A percentile compares a stretch with the other conserved stretches of the same genome.
phyloP scores from a whole-genome alignment of 2,329 filamentous ascomycete genomes.

The Penicillium aurantiogriseum region DNA sequence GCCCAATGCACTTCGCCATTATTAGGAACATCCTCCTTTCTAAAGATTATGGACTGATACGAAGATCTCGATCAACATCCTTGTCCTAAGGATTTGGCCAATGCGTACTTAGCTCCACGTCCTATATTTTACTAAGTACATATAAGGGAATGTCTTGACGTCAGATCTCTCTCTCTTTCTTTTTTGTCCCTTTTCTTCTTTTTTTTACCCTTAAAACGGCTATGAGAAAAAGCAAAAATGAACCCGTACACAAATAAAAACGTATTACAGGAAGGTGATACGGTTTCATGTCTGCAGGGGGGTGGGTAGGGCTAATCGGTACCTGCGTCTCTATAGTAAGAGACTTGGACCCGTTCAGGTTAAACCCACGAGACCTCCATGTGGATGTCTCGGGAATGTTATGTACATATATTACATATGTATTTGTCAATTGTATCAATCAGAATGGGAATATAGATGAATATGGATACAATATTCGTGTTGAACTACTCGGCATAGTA shows the following conservation, averaged over 20 bases:
- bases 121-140: not conserved
- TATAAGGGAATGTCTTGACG: not conserved
- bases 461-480: not conserved
- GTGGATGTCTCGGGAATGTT: constrained; percentile 15
- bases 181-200: not conserved
- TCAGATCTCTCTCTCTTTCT: not conserved
- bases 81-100: not conserved
- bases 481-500: not conserved
- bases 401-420: too few relatives aligned
- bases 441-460: not conserved
- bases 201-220: not conserved
- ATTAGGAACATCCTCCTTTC: constrained; percentile 4
- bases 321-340: constrained; percentile 22
- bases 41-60: not conserved
- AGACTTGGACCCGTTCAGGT: constrained; percentile 5
- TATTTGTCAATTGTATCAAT: not conserved
- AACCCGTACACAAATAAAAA: not conserved
- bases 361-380: constrained; percentile 27
- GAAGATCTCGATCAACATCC: constrained; percentile 2
- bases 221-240: not conserved
- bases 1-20: constrained; percentile 20
- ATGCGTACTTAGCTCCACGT: not conserved
- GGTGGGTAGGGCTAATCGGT: constrained; percentile 5
- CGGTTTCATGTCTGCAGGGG: constrained; percentile 7
- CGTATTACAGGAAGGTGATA: constrained; percentile 3